Base-by-base conservation (phyloP, 2,329 filamentous ascomycete species). In the Bipolaris cookei region DNA sequence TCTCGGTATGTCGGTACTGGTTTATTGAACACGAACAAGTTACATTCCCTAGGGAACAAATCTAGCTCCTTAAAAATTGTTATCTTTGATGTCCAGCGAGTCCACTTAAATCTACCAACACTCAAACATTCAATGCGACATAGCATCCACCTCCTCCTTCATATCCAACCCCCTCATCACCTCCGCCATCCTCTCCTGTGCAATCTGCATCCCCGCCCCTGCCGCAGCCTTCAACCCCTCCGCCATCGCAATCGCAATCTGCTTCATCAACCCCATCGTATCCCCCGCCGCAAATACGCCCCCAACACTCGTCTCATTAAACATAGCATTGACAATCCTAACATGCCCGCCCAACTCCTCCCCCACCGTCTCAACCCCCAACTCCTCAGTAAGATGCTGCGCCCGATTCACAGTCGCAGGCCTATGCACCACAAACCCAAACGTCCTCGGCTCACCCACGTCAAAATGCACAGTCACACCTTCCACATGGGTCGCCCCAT, bases 261-360 rank as follows among this genome's bases (percentile, higher is more conserved):
- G 71, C 60, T 75, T 74, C 64, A 75, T 70, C 59, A 64, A 49
- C 0, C 59, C 56, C 66, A 71, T 71, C 1, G 68, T 74, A 69
- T 88, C 84, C 0, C 85, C 85, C 1, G 76, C 82, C 0, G 83
- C 83, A 71, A 83, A 85, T 2, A 83, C 80, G 0, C 84, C 84
- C 2, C 72, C 69, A 0, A 84, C 77, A 51, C 69, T 82, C 3
- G 83, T 84, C 66, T 80, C 76, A 38, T 80, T 76, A 63, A 84
- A 83, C 34, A 82, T 82, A 1, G 67, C 61, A 18, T 70, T 72
- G 0, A 72, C 69, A 51, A 71, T 7, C 76, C 79, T 21, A 81
- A 76, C 61, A 81, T 80, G 53, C 73, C 72, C 20, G 67, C 78
- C 64, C 82, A 80, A 54, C 1, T 56, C 59, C 0, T 76, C 67